Conservation (phyloP, 2,329 filamentous ascomycete genomes). For the Bipolaris victoriae region DNA sequence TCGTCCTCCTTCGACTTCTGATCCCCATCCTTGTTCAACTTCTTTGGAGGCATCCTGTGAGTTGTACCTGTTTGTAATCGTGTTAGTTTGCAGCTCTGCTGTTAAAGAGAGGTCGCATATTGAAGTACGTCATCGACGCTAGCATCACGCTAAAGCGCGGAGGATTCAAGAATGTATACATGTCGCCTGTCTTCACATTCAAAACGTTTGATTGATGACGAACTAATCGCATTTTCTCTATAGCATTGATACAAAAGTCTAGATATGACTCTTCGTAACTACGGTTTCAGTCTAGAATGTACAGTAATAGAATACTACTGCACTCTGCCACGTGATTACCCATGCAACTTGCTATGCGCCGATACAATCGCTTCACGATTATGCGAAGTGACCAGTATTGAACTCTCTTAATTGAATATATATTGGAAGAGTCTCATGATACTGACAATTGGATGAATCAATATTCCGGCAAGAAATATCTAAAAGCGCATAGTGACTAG, state of each 20-base stretch:
- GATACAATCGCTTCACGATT: too few relatives aligned
- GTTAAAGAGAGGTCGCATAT: not conserved
- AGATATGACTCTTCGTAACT: not conserved
- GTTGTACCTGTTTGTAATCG: not conserved
- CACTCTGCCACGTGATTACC: too few relatives aligned
- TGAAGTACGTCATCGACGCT: constrained; percentile 15
- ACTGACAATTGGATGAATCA: too few relatives aligned
- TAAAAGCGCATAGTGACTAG: too few relatives aligned
- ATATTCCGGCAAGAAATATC: too few relatives aligned
- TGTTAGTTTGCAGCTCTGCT: not conserved
- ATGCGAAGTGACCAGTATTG: too few relatives aligned
- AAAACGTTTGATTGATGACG: not conserved
- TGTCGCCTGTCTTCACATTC: not conserved
- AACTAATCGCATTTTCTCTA: too few relatives aligned
- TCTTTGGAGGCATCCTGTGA: constrained; percentile 11
- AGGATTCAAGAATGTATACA: constrained; percentile 4
- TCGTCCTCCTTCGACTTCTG: not conserved
- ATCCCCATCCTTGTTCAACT: constrained; percentile 6
- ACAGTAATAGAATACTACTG: not conserved
- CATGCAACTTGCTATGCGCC: too few relatives aligned
- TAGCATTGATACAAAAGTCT: too few relatives aligned
- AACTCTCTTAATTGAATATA: too few relatives aligned
- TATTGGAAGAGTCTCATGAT: too few relatives aligned
- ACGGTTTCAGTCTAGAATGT: not conserved
- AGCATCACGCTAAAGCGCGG: constrained; percentile 5